Percentiles rank a stretch among this genome's conserved stretches.
Conservation (phyloP, 73 alveolate genomes). For the Strombidium stylifer region DNA sequence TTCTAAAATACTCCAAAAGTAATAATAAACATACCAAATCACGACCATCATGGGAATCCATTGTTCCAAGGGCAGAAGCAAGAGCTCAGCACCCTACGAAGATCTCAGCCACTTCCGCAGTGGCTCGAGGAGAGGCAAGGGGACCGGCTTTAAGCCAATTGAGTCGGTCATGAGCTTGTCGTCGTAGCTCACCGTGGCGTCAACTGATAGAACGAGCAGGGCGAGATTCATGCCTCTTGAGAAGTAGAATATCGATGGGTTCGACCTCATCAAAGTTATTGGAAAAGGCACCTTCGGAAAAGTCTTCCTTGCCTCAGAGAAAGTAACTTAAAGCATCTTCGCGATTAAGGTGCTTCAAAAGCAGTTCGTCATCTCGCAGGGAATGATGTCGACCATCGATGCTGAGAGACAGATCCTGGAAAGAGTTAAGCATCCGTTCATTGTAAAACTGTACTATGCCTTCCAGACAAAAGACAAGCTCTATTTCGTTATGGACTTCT, state of each 20-base stretch:
- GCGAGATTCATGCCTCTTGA: no score
- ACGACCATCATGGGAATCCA: no score
- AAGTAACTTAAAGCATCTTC: conserved; percentile 58
- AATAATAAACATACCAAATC: no score
- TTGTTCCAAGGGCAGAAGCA: no score
- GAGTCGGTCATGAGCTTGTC: no score
- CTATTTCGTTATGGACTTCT: conserved; percentile 84
- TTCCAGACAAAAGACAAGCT: conserved; percentile 80
- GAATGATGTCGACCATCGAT: neutral
- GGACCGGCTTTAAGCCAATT: no score
- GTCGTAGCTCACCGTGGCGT: no score
- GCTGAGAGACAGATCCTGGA: conserved; percentile 84
- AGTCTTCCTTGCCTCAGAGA: conserved; percentile 74
- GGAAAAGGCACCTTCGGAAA: conserved; percentile 89
- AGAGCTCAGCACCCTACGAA: no score
- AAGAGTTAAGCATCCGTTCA: conserved; percentile 73
- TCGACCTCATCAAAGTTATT: conserved; percentile 53
- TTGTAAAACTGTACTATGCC: conserved; percentile 78
- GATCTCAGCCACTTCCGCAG: no score
- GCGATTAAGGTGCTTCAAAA: conserved; percentile 92
- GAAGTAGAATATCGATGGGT: conserved; percentile 11
- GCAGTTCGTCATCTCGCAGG: conserved; percentile 33
- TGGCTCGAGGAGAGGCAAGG: no score
- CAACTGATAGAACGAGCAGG: no score
- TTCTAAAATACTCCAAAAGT: no score